Conservation (phyloP, 345 rosid genomes). For the Lumnitzera racemosa region DNA sequence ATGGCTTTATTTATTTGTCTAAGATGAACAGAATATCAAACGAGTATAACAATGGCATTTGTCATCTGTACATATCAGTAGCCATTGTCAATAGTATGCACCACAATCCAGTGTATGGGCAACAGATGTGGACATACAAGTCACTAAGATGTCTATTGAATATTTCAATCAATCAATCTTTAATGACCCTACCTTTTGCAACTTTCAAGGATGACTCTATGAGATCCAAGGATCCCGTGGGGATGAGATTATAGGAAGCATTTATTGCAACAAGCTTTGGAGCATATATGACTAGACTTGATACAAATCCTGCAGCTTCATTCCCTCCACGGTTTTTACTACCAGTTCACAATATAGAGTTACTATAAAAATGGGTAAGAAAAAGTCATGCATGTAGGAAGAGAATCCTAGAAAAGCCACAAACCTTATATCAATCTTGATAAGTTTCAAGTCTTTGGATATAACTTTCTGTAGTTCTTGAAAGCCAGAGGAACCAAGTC, state of each 20-base stretch:
- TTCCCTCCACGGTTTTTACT: slow-evolving; percentile 89
- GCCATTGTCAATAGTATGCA: too few relatives aligned
- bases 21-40: too few relatives aligned
- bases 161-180: not conserved
- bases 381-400: not conserved
- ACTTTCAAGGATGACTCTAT: slow-evolving; percentile 51
- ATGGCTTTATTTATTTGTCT: too few relatives aligned
- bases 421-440: slow-evolving; percentile 67
- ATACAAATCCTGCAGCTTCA: slow-evolving; percentile 67
- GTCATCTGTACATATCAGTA: too few relatives aligned
- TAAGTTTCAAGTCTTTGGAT: slow-evolving; percentile 34
- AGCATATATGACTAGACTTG: slow-evolving; percentile 53
- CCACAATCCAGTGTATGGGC: too few relatives aligned
- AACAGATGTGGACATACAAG: too few relatives aligned
- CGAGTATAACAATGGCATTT: too few relatives aligned
- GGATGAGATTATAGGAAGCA: slow-evolving; percentile 78
- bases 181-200: slow-evolving; percentile 36
- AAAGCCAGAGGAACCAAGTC: slow-evolving; percentile 76
- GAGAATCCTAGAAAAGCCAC: not conserved
- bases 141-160: too few relatives aligned
- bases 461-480: slow-evolving; percentile 34
- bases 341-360: slow-evolving; percentile 4
- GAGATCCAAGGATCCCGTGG: slow-evolving; percentile 50
- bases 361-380: slow-evolving; percentile 1
- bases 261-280: slow-evolving; percentile 47